These are phyloP conservation scores for Debaryomyces psychrophilus DNA, from an alignment of 1,139 yeast genomes.

Conservation along the genomic window DNA sequence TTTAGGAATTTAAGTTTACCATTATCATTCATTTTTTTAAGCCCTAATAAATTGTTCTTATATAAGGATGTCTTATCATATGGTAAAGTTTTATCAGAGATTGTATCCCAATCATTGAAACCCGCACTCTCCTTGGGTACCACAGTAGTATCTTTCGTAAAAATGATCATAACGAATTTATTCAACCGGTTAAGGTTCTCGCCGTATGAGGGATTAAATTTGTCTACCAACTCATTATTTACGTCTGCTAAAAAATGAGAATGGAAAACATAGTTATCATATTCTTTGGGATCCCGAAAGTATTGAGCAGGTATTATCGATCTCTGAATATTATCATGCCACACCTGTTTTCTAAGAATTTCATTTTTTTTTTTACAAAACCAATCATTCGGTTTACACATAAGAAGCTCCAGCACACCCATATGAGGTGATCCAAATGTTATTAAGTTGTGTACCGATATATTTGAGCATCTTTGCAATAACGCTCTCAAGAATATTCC, in stretches of 20 bases:
- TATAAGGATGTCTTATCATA: conserved; percentile 56
- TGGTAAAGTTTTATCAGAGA: conserved; percentile 45
- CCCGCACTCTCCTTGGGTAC: conserved; percentile 75
- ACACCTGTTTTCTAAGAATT: conserved; percentile 61
- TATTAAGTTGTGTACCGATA: conserved; percentile 56
- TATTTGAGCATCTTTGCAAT: conserved; percentile 55
- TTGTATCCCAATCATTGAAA: conserved; percentile 59
- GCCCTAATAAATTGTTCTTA: conserved; percentile 60
- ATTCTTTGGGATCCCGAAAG: conserved; percentile 58
- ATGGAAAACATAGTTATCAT: conserved; percentile 50
- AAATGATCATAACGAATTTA: conserved; percentile 61
- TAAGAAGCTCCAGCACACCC: conserved; percentile 73
- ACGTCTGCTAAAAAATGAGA: conserved; percentile 63
- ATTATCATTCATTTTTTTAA: conserved; percentile 47
- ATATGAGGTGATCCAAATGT: conserved; percentile 86
- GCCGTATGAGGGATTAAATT: conserved; percentile 36
- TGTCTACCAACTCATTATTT: conserved; percentile 58
- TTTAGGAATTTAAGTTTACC: conserved; percentile 50
- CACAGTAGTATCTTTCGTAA: conserved; percentile 63
- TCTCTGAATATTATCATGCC: conserved; percentile 60
- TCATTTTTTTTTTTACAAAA: conserved; percentile 60
- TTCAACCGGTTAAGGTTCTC: conserved; percentile 47
- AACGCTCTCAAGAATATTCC: conserved; percentile 72
- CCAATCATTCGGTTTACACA: conserved; percentile 61
- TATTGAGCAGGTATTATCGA: conserved; percentile 74